Evolutionary conservation across 2,329 filamentous ascomycete genomes (phyloP).

Genomic region (Fusarium hainanense): DNA sequence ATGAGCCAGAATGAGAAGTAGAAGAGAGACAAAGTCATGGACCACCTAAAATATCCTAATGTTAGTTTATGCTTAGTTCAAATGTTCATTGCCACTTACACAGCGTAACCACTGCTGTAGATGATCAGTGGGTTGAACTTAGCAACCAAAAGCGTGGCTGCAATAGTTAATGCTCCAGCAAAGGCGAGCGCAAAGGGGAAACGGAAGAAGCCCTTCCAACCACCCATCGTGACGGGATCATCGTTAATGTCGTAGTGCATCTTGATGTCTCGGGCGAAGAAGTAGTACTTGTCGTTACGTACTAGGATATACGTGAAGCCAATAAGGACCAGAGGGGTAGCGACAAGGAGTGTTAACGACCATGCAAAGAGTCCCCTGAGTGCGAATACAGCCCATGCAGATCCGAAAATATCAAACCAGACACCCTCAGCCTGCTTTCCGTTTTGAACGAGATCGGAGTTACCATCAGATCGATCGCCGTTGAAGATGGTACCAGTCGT

Average conservation of each 20-base stretch:
- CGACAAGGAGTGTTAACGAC: slow-evolving; percentile 84
- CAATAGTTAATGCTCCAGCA: slow-evolving; percentile 75
- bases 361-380: slow-evolving; percentile 88
- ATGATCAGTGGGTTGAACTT: slow-evolving; percentile 91
- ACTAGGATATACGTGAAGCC: slow-evolving; percentile 75
- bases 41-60: slow-evolving; percentile 65
- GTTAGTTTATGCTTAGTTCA: slow-evolving; percentile 29
- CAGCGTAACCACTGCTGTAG: slow-evolving; percentile 88
- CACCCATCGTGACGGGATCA: slow-evolving; percentile 73
- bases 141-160: slow-evolving; percentile 77
- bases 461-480: slow-evolving; percentile 64
- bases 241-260: slow-evolving; percentile 68
- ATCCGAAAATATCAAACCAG: slow-evolving; percentile 94
- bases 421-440: slow-evolving; percentile 77
- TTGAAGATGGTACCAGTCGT: slow-evolving; percentile 75
- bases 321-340: slow-evolving; percentile 78
- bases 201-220: slow-evolving; percentile 84
- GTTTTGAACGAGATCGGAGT: slow-evolving; percentile 71
- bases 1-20: slow-evolving; percentile 86
- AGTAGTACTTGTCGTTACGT: slow-evolving; percentile 84
- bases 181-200: slow-evolving; percentile 81
- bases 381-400: slow-evolving; percentile 79
- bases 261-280: slow-evolving; percentile 73
- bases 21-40: slow-evolving; percentile 85
- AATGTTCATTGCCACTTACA: slow-evolving; percentile 57